Conservation (phyloP, 2,329 filamentous ascomycete species). For the Fusarium aywerte region DNA sequence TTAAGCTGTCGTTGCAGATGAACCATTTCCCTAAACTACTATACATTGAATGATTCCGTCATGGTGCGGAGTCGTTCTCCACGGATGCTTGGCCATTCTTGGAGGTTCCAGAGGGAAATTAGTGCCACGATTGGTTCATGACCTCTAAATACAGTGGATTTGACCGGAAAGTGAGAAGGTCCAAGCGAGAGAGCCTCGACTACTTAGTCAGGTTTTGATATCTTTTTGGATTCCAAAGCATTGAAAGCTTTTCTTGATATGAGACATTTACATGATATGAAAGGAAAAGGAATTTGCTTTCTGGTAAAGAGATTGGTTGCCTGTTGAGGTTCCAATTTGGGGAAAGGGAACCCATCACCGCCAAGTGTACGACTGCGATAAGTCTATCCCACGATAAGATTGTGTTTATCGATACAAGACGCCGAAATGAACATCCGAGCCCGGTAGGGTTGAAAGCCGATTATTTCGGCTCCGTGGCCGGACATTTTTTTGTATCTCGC, state of each 20-base stretch:
- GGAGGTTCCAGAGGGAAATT: slow-evolving; percentile 18
- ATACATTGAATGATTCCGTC: slow-evolving; percentile 39
- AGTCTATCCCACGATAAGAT: background rate
- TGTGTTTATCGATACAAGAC: background rate
- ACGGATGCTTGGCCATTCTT: slow-evolving; percentile 36
- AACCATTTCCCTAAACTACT: slow-evolving; percentile 21
- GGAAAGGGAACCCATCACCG: background rate
- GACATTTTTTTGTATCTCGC: background rate
- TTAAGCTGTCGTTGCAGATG: slow-evolving; percentile 4
- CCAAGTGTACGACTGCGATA: background rate
- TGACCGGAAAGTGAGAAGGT: slow-evolving; percentile 42
- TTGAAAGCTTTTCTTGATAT: background rate
- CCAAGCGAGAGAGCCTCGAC: slow-evolving; percentile 27
- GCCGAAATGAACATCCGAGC: background rate
- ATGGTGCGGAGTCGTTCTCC: slow-evolving; percentile 39
- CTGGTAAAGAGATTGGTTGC: background rate
- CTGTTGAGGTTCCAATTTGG: slow-evolving; percentile 14
- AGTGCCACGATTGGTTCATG: slow-evolving; percentile 29
- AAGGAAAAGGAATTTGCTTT: background rate
- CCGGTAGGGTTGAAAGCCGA: background rate
- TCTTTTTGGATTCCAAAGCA: background rate
- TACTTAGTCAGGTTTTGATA: slow-evolving; percentile 23
- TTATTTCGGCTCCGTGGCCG: slow-evolving; percentile 2
- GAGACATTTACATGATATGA: background rate
- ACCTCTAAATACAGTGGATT: slow-evolving; percentile 32